These are phyloP conservation scores for Suillus brevipes DNA, from an alignment of 768 basidiomycete genomes.

Conservation along the genomic window DNA sequence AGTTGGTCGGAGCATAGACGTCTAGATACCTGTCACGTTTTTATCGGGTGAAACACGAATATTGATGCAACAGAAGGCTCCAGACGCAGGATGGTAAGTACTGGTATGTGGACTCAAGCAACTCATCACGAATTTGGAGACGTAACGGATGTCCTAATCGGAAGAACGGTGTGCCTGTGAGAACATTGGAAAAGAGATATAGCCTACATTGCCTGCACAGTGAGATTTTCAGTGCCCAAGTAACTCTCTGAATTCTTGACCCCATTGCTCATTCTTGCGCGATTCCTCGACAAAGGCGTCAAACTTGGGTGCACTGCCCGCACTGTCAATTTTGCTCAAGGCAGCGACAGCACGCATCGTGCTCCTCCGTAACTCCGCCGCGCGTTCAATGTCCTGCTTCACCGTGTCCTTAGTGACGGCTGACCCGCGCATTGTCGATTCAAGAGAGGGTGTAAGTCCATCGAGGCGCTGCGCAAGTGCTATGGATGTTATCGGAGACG, in stretches of 20 bases:
- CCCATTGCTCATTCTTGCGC: constrained; percentile 66
- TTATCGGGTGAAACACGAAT: background rate
- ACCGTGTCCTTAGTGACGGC: constrained; percentile 93
- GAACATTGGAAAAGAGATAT: background rate
- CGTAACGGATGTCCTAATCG: background rate
- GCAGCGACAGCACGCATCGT: constrained; percentile 87
- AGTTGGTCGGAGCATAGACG: constrained; percentile 3
- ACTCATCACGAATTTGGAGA: background rate
- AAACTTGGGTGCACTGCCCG: constrained; percentile 69
- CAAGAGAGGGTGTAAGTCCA: constrained; percentile 79
- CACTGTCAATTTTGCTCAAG: constrained; percentile 66
- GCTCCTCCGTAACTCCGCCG: constrained; percentile 89
- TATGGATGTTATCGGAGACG: constrained; percentile 81
- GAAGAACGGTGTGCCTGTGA: background rate
- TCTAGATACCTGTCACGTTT: background rate
- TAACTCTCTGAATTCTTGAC: constrained; percentile 53
- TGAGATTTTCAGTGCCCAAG: constrained; percentile 23
- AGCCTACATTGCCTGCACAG: background rate
- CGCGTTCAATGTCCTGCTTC: constrained; percentile 86
- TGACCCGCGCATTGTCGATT: constrained; percentile 87
- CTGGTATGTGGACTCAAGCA: background rate
- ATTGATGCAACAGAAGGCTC: background rate
- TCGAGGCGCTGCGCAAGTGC: constrained; percentile 72
- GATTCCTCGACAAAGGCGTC: constrained; percentile 78
- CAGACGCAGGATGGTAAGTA: background rate